These are phyloP conservation scores for Ustanciosporium gigantosporum DNA, from an alignment of 1,284 basidiomycete genomes.

Conservation along the genomic window DNA sequence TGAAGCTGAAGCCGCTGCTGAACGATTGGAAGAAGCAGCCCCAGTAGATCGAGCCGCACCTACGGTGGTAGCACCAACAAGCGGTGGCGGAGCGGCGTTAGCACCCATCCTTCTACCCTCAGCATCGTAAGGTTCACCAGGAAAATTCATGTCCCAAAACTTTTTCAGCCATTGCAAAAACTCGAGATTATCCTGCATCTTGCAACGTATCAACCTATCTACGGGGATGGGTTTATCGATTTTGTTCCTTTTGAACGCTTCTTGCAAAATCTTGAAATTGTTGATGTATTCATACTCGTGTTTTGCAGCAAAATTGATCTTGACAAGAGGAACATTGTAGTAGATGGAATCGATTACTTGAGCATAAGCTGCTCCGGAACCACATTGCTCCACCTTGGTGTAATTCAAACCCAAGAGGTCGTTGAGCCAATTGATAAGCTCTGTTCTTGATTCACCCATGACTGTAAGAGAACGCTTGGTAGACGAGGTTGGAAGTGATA, in stretches of 20 bases:
- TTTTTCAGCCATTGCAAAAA: conserved; percentile 97
- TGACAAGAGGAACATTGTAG: conserved; percentile 61
- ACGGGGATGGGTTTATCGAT: conserved; percentile 97
- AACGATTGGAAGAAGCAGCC: conserved; percentile 2
- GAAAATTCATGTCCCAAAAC: conserved; percentile 91
- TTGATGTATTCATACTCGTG: conserved; percentile 94
- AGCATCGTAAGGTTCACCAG: conserved; percentile 86
- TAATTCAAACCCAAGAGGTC: conserved; percentile 87
- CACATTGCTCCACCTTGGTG: conserved; percentile 83
- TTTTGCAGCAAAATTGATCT: conserved; percentile 59
- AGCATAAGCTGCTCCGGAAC: conserved; percentile 62
- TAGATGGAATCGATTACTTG: conserved; percentile 87
- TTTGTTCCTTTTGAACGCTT: conserved; percentile 66
- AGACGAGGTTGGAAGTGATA: not conserved
- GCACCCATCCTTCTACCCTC: conserved; percentile 75
- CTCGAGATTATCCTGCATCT: conserved; percentile 99
- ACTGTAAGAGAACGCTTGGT: no score
- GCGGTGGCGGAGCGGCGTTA: conserved; percentile 59
- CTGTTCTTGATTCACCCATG: conserved; percentile 68
- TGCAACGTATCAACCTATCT: conserved; percentile 91
- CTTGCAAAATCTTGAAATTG: conserved; percentile 92
- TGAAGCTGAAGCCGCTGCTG: conserved; percentile 7
- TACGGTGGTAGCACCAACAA: conserved; percentile 42
- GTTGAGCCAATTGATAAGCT: conserved; percentile 90
- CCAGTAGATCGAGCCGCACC: conserved; percentile 25